These are phyloP conservation scores for Anisodus acutangulus DNA, from an alignment of 257 asterid species.

Conservation along the genomic window DNA sequence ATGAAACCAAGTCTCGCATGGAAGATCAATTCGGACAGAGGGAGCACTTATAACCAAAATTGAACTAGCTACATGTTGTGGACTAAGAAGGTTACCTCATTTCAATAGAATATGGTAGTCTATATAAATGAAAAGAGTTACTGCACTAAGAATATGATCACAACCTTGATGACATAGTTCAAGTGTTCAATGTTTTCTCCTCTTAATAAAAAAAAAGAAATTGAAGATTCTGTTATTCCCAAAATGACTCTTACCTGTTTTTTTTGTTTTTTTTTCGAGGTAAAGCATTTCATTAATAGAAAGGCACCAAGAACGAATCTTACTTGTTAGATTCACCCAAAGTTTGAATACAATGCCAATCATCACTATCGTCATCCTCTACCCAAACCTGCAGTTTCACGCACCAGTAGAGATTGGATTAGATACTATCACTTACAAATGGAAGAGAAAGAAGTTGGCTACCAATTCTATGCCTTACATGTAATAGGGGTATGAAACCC, in stretches of 20 bases:
- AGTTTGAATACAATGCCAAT: slow-evolving; percentile 85
- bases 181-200: neutral
- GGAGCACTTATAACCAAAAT: neutral
- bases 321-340: slow-evolving; percentile 70
- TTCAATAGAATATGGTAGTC: neutral
- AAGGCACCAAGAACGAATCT: neutral
- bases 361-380: slow-evolving; percentile 66
- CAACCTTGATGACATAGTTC: neutral
- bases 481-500: neutral
- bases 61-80: neutral
- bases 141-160: neutral
- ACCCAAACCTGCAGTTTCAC: slow-evolving; percentile 69
- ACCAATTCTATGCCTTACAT: neutral
- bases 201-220: neutral
- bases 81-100: neutral
- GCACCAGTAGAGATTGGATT: neutral
- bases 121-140: neutral
- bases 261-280: no score
- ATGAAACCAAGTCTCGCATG: neutral
- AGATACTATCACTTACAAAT: neutral
- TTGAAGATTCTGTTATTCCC: neutral
- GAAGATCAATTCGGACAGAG: neutral
- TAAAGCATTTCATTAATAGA: no score
- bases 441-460: neutral
- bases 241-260: no score